Percentiles rank a stretch among this genome's conserved stretches.
phyloP scores from a whole-genome alignment of 2,329 filamentous ascomycete species.

The Microsporum canis region DNA sequence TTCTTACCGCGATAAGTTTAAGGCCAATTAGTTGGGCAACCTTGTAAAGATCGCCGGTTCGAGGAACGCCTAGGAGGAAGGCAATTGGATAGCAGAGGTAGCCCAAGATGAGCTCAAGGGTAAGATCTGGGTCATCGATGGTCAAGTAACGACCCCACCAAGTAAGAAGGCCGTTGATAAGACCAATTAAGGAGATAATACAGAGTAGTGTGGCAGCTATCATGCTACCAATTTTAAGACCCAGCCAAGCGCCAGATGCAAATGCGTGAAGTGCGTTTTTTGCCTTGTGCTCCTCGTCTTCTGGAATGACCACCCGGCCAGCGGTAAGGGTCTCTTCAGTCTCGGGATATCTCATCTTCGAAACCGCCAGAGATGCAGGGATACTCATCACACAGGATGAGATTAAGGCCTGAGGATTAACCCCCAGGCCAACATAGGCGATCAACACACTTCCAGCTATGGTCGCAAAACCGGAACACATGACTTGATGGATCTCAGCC shows the following conservation, averaged over 20 bases:
- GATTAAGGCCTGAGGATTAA: slow-evolving; percentile 74
- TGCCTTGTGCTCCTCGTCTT: slow-evolving; percentile 60
- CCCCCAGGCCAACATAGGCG: slow-evolving; percentile 71
- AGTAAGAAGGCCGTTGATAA: slow-evolving; percentile 64
- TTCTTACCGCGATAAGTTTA: slow-evolving; percentile 62
- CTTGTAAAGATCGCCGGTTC: slow-evolving; percentile 52
- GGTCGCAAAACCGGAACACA: slow-evolving; percentile 86
- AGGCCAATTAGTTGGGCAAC: slow-evolving; percentile 70
- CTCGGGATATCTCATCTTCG: slow-evolving; percentile 82
- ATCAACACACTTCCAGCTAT: slow-evolving; percentile 82
- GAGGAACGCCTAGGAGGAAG: slow-evolving; percentile 69
- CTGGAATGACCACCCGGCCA: slow-evolving; percentile 67
- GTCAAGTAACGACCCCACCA: slow-evolving; percentile 77
- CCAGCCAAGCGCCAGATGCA: slow-evolving; percentile 72
- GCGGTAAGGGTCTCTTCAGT: slow-evolving; percentile 75
- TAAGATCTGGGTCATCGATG: slow-evolving; percentile 58
- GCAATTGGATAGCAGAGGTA: slow-evolving; percentile 69
- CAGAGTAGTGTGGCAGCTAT: slow-evolving; percentile 69
- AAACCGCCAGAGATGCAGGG: slow-evolving; percentile 76
- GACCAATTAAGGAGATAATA: slow-evolving; percentile 64
- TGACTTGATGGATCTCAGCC: slow-evolving; percentile 82
- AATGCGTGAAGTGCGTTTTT: slow-evolving; percentile 76
- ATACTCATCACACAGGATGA: slow-evolving; percentile 95
- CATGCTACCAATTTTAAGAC: slow-evolving; percentile 77
- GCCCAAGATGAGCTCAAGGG: slow-evolving; percentile 62